Evolutionary conservation across 305 asterid species (phyloP), one percentile per base, ranked within the genome.

Genomic region (Fraxinus dipetala): DNA sequence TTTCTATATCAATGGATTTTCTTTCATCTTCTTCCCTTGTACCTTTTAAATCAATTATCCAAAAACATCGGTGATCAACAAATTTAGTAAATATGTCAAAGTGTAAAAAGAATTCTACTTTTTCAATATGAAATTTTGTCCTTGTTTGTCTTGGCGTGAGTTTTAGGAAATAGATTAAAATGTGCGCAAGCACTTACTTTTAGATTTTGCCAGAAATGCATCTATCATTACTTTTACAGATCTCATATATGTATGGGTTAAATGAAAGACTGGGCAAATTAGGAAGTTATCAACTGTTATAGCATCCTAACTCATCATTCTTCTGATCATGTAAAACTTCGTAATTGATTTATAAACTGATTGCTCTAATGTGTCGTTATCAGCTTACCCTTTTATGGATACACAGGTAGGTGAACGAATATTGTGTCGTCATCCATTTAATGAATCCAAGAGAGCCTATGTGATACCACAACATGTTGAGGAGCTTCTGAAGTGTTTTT

Each of bases 401-500:
- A 73, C 45, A 75, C 89, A 96, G 98, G 96, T 84, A 20, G 98
- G 99, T 78, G 95, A 94, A 84, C 88, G 98, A 72, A 89, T 96
- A 70, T 82, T 96, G 83, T 95, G 99, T 86, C 97, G 98, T 38
- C 98, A 96, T 89, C 99, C 99, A 11, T 96, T 94, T 85, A 92
- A 84, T 77, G 99, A 94, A 85, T 95, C 99, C 84, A 96, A 96
- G 89, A 91, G 99, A 84, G 98, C 99, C 45, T 95, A 91, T 72
- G 99, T 96, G 85, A 95, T 95, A 73, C 99, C 99, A 34, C 92
- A 94, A 84, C 95, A 82, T 83, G 98, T 94, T 28, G 99, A 96
- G 90, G 99, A 94, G 88, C 98, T 96, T 83, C 81, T 93, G 87
- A 94, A 91, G 93, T 96, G 99, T 77, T 96, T 82, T 89, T 96